A percentile compares a stretch with the other conserved stretches of the same genome.
These are phyloP conservation scores for Thalassiosira livingstoniorum DNA, from an alignment of 352 stramenopile species.

Conservation along the genomic window DNA sequence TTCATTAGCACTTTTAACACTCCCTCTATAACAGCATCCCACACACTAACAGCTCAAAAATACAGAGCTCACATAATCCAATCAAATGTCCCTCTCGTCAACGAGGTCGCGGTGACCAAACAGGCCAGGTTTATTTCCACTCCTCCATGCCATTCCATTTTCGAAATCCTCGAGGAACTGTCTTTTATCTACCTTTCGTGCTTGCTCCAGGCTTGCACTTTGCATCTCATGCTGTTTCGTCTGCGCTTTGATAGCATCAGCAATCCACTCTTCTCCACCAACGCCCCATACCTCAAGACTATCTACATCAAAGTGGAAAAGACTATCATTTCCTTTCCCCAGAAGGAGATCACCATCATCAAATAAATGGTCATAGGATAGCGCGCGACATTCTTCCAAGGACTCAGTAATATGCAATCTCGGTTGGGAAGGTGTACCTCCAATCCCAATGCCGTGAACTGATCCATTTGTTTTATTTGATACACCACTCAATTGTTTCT, in stretches of 20 bases:
- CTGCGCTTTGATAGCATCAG: constrained; percentile 43
- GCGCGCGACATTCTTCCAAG: constrained; percentile 48
- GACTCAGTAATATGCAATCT: constrained; percentile 53
- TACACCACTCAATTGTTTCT: constrained; percentile 1
- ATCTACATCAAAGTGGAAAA: constrained; percentile 75
- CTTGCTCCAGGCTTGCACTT: constrained; percentile 26
- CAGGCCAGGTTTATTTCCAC: constrained; percentile 15
- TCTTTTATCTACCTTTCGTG: constrained; percentile 39
- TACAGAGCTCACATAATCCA: background rate
- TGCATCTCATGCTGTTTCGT: constrained; percentile 24
- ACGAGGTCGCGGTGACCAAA: constrained; percentile 42
- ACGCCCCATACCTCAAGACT: constrained; percentile 70
- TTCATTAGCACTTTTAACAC: too few species aligned
- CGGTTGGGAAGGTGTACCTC: constrained; percentile 40
- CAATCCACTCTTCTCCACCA: constrained; percentile 64
- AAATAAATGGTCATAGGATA: constrained; percentile 60
- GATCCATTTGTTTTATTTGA: constrained; percentile 14
- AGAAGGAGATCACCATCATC: constrained; percentile 51
- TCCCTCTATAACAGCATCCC: too few species aligned
- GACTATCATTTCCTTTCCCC: constrained; percentile 43
- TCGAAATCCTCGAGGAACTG: constrained; percentile 50
- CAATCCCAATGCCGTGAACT: constrained; percentile 41
- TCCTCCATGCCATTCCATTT: constrained; percentile 35
- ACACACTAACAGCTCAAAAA: background rate
- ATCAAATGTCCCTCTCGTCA: constrained; percentile 6